phyloP scores from a whole-genome alignment of 805 yeast genomes.

The Cyberlindnera maclurae region DNA sequence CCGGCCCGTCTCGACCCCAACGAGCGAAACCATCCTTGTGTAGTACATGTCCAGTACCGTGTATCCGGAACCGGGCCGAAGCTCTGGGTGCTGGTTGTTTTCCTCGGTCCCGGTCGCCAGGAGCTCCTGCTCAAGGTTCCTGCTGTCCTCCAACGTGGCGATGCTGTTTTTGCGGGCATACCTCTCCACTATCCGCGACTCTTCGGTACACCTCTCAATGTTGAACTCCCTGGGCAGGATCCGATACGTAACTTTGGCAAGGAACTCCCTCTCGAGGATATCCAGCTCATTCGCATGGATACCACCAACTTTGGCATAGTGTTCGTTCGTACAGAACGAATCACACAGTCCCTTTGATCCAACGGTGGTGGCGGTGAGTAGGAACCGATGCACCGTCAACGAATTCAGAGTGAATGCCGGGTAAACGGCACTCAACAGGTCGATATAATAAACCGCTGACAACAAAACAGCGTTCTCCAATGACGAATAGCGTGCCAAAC shows the following conservation, averaged over 20 bases:
- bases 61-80: constrained; percentile 25
- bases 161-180: constrained; percentile 17
- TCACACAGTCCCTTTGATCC: constrained; percentile 91
- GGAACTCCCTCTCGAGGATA: constrained; percentile 81
- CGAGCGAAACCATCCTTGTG: constrained; percentile 39
- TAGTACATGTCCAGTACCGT: constrained; percentile 43
- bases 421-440: constrained; percentile 69
- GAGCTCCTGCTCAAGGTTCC: constrained; percentile 1
- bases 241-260: constrained; percentile 71
- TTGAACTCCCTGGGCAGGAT: constrained; percentile 50
- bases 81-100: constrained; percentile 7
- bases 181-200: constrained; percentile 9
- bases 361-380: constrained; percentile 83
- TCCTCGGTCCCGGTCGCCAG: not conserved
- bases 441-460: constrained; percentile 85
- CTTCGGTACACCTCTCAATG: constrained; percentile 32
- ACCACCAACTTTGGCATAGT: constrained; percentile 96
- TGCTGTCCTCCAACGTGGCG: constrained; percentile 10
- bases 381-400: constrained; percentile 86
- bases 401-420: constrained; percentile 80
- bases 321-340: constrained; percentile 86
- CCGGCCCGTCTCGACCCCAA: constrained; percentile 29
- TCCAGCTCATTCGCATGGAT: constrained; percentile 77
- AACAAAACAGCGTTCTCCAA: constrained; percentile 78
- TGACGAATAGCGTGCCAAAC: constrained; percentile 78